Evolutionary conservation across 306 rosid species (phyloP).

Genomic region (Cicer chorassanicum): DNA sequence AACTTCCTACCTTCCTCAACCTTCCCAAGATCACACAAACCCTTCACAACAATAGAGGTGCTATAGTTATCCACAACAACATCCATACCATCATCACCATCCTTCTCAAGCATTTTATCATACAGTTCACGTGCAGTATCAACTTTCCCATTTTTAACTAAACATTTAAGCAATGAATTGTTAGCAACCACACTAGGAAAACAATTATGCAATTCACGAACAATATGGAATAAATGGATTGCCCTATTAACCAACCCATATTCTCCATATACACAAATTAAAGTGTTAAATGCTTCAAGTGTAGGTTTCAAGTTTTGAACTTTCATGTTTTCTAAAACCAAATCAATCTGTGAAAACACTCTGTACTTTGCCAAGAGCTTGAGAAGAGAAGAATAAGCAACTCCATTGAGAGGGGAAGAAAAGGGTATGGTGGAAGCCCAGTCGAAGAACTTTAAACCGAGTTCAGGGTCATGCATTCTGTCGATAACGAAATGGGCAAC

Average conservation of each 20-base stretch:
- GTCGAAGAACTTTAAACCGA: slow-evolving; percentile 71
- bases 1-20: slow-evolving; percentile 67
- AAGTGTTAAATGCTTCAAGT: slow-evolving; percentile 56
- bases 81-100: slow-evolving; percentile 39
- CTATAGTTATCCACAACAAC: slow-evolving; percentile 64
- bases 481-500: slow-evolving; percentile 80
- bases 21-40: slow-evolving; percentile 68
- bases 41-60: slow-evolving; percentile 70
- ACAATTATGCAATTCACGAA: slow-evolving; percentile 51
- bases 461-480: slow-evolving; percentile 56
- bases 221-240: slow-evolving; percentile 48
- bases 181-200: slow-evolving; percentile 58
- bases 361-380: slow-evolving; percentile 66
- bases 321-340: slow-evolving; percentile 54
- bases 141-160: slow-evolving; percentile 55
- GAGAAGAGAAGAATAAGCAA: slow-evolving; percentile 69
- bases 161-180: slow-evolving; percentile 60
- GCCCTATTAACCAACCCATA: slow-evolving; percentile 67
- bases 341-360: slow-evolving; percentile 63
- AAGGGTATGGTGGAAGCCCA: slow-evolving; percentile 67
- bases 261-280: slow-evolving; percentile 61
- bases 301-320: slow-evolving; percentile 53
- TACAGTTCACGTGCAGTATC: slow-evolving; percentile 64
- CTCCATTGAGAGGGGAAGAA: slow-evolving; percentile 52
- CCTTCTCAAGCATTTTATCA: slow-evolving; percentile 65